Evolutionary conservation across 75 land plant species (phyloP), one percentile per base, ranked within the genome.

Genomic region (Gnetum montanum): DNA sequence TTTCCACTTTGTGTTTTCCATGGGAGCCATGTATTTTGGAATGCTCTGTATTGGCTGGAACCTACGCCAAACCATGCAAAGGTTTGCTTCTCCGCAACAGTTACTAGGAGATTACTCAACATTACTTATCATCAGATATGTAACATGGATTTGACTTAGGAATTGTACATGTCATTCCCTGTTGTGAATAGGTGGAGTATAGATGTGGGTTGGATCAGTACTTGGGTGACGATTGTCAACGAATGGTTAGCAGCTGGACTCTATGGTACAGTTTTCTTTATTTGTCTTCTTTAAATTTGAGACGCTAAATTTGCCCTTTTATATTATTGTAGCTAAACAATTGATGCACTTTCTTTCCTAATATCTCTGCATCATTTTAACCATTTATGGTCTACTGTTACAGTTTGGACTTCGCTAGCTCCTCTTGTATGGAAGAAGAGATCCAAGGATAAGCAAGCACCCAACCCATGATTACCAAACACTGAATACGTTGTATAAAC

Each of bases 181-280:
- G n/a, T n/a, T n/a, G n/a, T n/a, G n/a, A n/a, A n/a, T 76, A 87
- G 92, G 60, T 90, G 96, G 96, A 90, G 78, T 10, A 80, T 90
- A 37, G 96, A 90, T 52, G 84, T 83, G 47, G 96, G 96, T 1
- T 90, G 96, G 96, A 62, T 85, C 10, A 90, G 95, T 46, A 85
- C 91, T 12, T 90, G 96, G 96, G 88, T 90, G n/a, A 83, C 73
- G 59, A 70, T 90, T 33, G 70, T 76, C 23, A 86, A 86, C 38
- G 82, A 86, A 60, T 90, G 96, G 96, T 59, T 90, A 25, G 92
- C 92, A 19, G 81, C 77, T 41, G 68, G 80, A 26, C 61, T 83
- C 18, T 90, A 86, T 55, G 43, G 96, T 90, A 70, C 86, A 78
- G 49, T 6, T 33, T 48, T n/a, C n/a, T n/a, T n/a, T n/a, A n/a